Percentiles rank a stretch among this genome's conserved stretches.
Conservation (phyloP, 116 monocot species). For the Papilionanthe hybrid region DNA sequence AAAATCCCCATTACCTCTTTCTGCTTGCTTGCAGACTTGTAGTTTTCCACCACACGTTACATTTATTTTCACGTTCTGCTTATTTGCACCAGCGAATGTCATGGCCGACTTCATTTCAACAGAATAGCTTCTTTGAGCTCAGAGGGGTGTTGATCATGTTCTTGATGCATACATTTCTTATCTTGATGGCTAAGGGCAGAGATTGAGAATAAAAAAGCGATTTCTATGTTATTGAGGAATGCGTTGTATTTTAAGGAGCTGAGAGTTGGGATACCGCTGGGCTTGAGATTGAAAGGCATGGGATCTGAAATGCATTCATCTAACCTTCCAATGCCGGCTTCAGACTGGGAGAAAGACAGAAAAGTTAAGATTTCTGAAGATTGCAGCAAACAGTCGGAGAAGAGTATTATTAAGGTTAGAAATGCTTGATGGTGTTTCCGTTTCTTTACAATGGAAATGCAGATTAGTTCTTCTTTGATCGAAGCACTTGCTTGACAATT, state of each 20-base stretch:
- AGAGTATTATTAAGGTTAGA: constrained; percentile 12
- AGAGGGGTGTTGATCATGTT: neutral
- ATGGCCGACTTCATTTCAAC: neutral
- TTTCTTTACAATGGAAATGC: neutral
- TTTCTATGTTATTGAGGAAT: neutral
- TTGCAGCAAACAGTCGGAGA: constrained; percentile 1
- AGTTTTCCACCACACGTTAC: neutral
- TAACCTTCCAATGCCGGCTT: constrained; percentile 4
- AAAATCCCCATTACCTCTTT: neutral
- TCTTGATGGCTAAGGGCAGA: neutral
- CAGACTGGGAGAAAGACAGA: constrained; percentile 18
- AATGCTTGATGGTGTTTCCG: neutral
- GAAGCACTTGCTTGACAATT: neutral
- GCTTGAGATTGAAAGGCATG: constrained; percentile 14
- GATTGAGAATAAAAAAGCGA: neutral
- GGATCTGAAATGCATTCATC: constrained; percentile 16
- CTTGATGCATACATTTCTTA: neutral
- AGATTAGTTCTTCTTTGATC: neutral
- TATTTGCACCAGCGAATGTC: neutral
- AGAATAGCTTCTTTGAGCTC: neutral
- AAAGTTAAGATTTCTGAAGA: constrained; percentile 13
- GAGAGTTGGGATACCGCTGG: constrained; percentile 7
- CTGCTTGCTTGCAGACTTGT: neutral
- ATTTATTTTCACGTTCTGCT: neutral
- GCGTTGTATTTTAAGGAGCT: constrained; percentile 13